phyloP scores from a whole-genome alignment of 2,329 filamentous ascomycete species.

The Epichloe typhina region DNA sequence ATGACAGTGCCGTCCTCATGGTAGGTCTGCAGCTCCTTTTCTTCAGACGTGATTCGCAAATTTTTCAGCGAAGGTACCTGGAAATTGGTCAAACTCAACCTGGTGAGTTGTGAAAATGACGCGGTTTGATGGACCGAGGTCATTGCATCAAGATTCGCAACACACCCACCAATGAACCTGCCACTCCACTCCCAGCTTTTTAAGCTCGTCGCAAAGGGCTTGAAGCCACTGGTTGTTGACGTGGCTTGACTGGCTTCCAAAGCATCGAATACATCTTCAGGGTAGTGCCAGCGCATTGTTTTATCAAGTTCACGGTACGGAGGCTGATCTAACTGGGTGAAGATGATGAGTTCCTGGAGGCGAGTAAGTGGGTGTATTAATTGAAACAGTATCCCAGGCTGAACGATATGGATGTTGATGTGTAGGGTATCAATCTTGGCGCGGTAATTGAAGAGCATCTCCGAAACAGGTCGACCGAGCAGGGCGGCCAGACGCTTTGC shows the following conservation, averaged over 20 bases:
- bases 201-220: constrained; percentile 23
- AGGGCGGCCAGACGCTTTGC: constrained; percentile 33
- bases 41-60: constrained; percentile 21
- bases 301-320: constrained; percentile 48
- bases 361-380: constrained; percentile 53
- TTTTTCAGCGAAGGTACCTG: constrained; percentile 38
- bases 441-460: constrained; percentile 48
- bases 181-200: constrained; percentile 50
- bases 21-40: constrained; percentile 18
- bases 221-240: constrained; percentile 19
- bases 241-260: constrained; percentile 38
- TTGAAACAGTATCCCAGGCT: constrained; percentile 26
- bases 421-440: constrained; percentile 58
- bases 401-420: constrained; percentile 55
- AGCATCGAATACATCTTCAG: constrained; percentile 48
- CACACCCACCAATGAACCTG: constrained; percentile 33
- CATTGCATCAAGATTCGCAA: constrained; percentile 35
- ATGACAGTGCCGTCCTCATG: constrained; percentile 31
- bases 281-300: constrained; percentile 56
- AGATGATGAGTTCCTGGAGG: constrained; percentile 57
- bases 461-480: constrained; percentile 38
- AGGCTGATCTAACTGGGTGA: constrained; percentile 53
- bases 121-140: constrained; percentile 37
- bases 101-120: constrained; percentile 43
- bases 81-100: constrained; percentile 49